A percentile compares a stretch with the other conserved stretches of the same genome.
phyloP scores from a whole-genome alignment of 192 early-diverging fungal species.

The Coemansia reversa region DNA sequence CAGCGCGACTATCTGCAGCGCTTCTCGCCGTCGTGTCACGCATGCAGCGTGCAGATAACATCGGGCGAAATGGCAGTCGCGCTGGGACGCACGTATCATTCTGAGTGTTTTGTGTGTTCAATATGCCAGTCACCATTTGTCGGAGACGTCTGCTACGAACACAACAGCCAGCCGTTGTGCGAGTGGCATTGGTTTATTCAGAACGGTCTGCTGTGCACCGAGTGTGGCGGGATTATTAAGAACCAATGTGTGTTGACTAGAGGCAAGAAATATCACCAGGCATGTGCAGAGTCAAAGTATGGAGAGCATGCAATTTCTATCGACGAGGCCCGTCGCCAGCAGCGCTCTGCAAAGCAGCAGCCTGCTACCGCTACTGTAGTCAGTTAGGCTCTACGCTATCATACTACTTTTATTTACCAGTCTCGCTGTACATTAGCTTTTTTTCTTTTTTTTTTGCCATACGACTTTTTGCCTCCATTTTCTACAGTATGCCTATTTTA shows the following conservation, averaged over 20 bases:
- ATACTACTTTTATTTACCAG: not conserved
- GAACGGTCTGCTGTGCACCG: constrained; percentile 50
- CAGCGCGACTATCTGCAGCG: constrained; percentile 55
- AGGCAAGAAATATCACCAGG: constrained; percentile 53
- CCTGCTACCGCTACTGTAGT: constrained; percentile 7
- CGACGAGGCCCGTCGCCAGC: constrained; percentile 47
- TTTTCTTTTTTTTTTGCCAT: too few species aligned
- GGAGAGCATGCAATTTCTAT: constrained; percentile 42
- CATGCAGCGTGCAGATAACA: constrained; percentile 53
- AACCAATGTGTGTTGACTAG: constrained; percentile 54
- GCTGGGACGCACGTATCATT: constrained; percentile 52
- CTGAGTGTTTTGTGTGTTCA: constrained; percentile 54
- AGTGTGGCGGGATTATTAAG: constrained; percentile 55
- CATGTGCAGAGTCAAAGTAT: constrained; percentile 53
- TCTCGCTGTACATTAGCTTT: not conserved
- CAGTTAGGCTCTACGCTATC: not conserved
- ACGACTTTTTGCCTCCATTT: not conserved
- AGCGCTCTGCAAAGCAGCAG: constrained; percentile 24
- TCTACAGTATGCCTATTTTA: not conserved
- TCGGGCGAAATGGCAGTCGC: constrained; percentile 55
- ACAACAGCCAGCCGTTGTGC: constrained; percentile 53
- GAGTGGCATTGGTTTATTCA: constrained; percentile 58
- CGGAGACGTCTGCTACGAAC: constrained; percentile 56
- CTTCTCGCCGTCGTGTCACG: constrained; percentile 51
- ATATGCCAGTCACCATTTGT: constrained; percentile 56